A percentile compares a stretch with the other conserved stretches of the same genome.
phyloP scores from a whole-genome alignment of 345 rosid genomes.

The Eucalyptus caleyi region DNA sequence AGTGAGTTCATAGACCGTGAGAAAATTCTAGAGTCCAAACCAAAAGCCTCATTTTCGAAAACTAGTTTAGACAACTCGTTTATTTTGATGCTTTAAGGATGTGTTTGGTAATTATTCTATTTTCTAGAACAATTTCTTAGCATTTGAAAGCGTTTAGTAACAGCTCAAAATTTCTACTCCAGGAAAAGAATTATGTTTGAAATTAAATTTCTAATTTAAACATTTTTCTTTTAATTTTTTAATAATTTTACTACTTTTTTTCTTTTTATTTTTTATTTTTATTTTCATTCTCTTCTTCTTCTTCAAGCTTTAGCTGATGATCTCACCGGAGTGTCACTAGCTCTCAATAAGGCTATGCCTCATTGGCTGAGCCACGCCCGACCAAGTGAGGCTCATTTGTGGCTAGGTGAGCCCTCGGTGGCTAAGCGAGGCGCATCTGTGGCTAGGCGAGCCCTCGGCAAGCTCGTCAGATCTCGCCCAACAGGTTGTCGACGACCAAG shows the following conservation, averaged over 20 bases:
- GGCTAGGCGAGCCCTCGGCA: rapidly evolving
- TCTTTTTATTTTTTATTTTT: too few species aligned
- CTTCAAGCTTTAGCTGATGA: rapidly evolving
- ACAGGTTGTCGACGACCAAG: rapidly evolving
- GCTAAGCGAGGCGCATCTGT: too few species aligned
- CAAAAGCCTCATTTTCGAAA: background rate
- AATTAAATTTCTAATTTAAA: too few species aligned
- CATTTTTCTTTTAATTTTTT: too few species aligned
- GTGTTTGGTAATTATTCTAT: too few species aligned
- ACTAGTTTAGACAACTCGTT: background rate
- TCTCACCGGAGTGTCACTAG: rapidly evolving
- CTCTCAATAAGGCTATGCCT: rapidly evolving
- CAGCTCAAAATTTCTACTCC: too few species aligned
- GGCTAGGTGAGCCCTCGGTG: too few species aligned
- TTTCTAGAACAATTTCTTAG: too few species aligned
- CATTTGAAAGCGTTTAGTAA: too few species aligned
- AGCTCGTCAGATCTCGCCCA: rapidly evolving
- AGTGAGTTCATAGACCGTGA: background rate
- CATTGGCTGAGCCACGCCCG: rapidly evolving
- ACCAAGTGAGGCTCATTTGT: rapidly evolving
- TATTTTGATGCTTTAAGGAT: background rate
- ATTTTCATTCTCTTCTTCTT: too few species aligned
- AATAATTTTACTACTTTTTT: too few species aligned
- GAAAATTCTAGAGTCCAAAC: background rate
- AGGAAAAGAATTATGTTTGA: too few species aligned